These are phyloP conservation scores for Diaporthe aspalathi DNA, from an alignment of 2,329 filamentous ascomycete species.

Conservation along the genomic window DNA sequence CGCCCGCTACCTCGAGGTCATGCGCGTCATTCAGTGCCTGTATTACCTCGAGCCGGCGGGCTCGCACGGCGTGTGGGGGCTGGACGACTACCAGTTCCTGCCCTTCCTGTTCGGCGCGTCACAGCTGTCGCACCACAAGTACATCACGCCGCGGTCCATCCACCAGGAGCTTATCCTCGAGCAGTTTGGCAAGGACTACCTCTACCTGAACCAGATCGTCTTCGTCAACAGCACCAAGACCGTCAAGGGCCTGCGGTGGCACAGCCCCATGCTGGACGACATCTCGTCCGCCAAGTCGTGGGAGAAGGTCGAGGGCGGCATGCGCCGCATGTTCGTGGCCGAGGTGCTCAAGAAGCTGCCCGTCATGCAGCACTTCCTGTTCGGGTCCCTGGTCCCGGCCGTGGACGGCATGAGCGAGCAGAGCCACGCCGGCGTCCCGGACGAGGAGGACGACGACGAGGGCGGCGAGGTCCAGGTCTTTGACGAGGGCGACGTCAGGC, in stretches of 20 bases:
- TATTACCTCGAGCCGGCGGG: constrained; percentile 98
- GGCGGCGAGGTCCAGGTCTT: constrained; percentile 72
- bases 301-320: constrained; percentile 92
- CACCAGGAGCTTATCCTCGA: constrained; percentile 90
- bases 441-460: constrained; percentile 60
- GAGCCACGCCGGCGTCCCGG: constrained; percentile 58
- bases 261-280: constrained; percentile 97
- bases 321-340: constrained; percentile 95
- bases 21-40: constrained; percentile 88
- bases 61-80: constrained; percentile 96
- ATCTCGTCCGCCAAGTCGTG: constrained; percentile 91
- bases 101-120: constrained; percentile 95
- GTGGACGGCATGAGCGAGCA: constrained; percentile 82
- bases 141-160: constrained; percentile 81
- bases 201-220: constrained; percentile 91
- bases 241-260: constrained; percentile 93
- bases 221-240: constrained; percentile 98
- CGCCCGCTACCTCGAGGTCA: constrained; percentile 82
- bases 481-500: constrained; percentile 71
- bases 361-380: constrained; percentile 98
- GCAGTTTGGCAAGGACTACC: constrained; percentile 83
- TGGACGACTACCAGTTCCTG: constrained; percentile 97
- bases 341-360: constrained; percentile 94
- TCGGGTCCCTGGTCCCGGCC: constrained; percentile 86
- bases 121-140: constrained; percentile 87